Conservation (phyloP, 2,329 filamentous ascomycete species). For the Ophiostoma sp. region DNA sequence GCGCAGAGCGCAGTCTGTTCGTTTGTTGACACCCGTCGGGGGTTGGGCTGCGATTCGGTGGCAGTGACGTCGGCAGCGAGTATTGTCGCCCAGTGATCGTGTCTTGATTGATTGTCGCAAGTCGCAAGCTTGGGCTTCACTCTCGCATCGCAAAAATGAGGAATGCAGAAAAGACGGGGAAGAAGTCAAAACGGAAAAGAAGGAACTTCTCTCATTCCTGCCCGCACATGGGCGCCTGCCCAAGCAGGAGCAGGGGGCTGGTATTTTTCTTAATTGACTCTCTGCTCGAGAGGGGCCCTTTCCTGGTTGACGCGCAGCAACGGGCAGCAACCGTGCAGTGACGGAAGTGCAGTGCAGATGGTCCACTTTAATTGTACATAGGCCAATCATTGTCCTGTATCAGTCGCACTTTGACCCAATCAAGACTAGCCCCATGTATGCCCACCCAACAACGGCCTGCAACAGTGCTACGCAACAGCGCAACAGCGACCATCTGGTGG, state of each 20-base stretch:
- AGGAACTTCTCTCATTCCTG: not conserved
- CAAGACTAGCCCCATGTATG: not conserved
- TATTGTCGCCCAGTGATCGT: not conserved
- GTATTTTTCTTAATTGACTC: not conserved
- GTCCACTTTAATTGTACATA: not conserved
- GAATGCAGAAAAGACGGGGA: not conserved
- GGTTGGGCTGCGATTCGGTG: not conserved
- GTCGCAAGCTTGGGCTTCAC: not conserved
- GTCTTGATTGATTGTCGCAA: not conserved
- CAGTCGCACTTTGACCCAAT: not conserved
- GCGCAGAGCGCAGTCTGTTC: not conserved
- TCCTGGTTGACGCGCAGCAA: slow-evolving; percentile 20
- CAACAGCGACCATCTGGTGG: not conserved
- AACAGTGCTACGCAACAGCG: not conserved
- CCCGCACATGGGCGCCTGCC: not conserved
- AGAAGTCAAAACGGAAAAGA: not conserved
- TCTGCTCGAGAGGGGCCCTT: not conserved
- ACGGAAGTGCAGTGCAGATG: not conserved
- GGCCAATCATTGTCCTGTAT: not conserved
- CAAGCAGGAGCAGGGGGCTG: not conserved
- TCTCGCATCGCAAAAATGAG: not conserved
- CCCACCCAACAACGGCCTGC: not conserved
- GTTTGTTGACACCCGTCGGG: not conserved
- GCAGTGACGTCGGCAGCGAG: not conserved
- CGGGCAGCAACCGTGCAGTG: slow-evolving; percentile 16